These are phyloP conservation scores for Aspergillus fumigatiaffinis DNA, from an alignment of 2,329 filamentous ascomycete genomes.

Conservation along the genomic window DNA sequence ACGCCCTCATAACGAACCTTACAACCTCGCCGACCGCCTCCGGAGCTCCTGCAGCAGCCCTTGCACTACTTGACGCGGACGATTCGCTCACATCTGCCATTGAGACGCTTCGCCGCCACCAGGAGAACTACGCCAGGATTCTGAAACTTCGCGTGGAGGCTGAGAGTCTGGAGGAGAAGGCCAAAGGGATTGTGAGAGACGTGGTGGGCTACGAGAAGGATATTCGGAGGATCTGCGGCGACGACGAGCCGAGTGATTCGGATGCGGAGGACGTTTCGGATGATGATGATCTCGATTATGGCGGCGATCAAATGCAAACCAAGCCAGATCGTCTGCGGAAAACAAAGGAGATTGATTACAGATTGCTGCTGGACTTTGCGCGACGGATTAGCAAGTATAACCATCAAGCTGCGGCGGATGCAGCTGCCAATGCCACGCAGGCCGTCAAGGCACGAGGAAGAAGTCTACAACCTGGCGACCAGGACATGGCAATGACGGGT, in stretches of 20 bases:
- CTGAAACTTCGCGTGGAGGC: slow-evolving; percentile 40
- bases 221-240: slow-evolving; percentile 31
- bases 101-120: slow-evolving; percentile 40
- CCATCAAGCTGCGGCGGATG: slow-evolving; percentile 41
- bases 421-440: slow-evolving; percentile 25
- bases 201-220: slow-evolving; percentile 40
- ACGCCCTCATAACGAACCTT: slow-evolving; percentile 37
- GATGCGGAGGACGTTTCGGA: slow-evolving; percentile 24
- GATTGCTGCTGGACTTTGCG: slow-evolving; percentile 42
- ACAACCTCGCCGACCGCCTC: slow-evolving; percentile 43
- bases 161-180: slow-evolving; percentile 35
- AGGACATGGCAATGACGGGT: slow-evolving; percentile 34
- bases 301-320: slow-evolving; percentile 4
- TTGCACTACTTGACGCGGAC: slow-evolving; percentile 40
- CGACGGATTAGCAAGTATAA: slow-evolving; percentile 47
- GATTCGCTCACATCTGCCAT: slow-evolving; percentile 40
- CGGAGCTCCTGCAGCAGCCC: slow-evolving; percentile 39
- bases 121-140: slow-evolving; percentile 42
- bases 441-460: slow-evolving; percentile 16
- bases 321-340: slow-evolving; percentile 7
- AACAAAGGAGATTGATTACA: slow-evolving; percentile 42
- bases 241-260: slow-evolving; percentile 30
- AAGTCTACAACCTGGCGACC: slow-evolving; percentile 17
- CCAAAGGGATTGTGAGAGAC: slow-evolving; percentile 40
- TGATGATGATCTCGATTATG: slow-evolving; percentile 5